These are phyloP conservation scores for Mortierella claussenii DNA, from an alignment of 192 early-diverging fungal species.

Conservation along the genomic window DNA sequence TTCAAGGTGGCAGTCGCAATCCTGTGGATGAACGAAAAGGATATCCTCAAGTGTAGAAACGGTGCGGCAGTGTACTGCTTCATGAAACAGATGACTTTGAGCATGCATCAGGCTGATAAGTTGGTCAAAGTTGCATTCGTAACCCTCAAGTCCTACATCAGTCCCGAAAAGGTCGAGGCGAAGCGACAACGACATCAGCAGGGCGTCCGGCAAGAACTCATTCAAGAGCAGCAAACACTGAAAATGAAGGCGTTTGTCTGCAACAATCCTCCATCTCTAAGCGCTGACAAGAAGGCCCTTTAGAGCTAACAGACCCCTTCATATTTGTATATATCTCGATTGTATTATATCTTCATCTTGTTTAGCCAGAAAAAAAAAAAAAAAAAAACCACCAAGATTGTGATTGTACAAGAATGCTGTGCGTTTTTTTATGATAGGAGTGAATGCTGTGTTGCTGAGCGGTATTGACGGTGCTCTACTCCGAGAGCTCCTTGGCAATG, in stretches of 20 bases:
- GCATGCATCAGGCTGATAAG: slow-evolving; percentile 53
- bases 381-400: no score
- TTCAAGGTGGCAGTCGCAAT: slow-evolving; percentile 63
- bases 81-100: slow-evolving; percentile 58
- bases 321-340: slow-evolving; percentile 3
- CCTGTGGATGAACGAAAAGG: slow-evolving; percentile 56
- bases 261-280: slow-evolving; percentile 5
- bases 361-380: no score
- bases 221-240: slow-evolving; percentile 40
- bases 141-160: slow-evolving; percentile 40
- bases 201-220: slow-evolving; percentile 26
- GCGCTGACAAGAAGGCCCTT: slow-evolving; percentile 6
- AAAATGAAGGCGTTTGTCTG: slow-evolving; percentile 32
- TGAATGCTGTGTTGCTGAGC: no score
- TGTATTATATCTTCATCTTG: no score
- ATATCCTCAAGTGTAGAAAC: slow-evolving; percentile 57
- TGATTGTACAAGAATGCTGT: no score
- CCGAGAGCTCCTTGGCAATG: slow-evolving; percentile 61
- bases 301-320: background rate
- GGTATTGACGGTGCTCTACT: background rate
- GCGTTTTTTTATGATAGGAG: no score
- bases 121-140: slow-evolving; percentile 56
- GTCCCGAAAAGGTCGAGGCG: slow-evolving; percentile 47
- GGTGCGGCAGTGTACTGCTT: slow-evolving; percentile 56
- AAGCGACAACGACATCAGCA: slow-evolving; percentile 33